Conservation (phyloP, 805 yeast species). For the Monosporozyma servazzii region DNA sequence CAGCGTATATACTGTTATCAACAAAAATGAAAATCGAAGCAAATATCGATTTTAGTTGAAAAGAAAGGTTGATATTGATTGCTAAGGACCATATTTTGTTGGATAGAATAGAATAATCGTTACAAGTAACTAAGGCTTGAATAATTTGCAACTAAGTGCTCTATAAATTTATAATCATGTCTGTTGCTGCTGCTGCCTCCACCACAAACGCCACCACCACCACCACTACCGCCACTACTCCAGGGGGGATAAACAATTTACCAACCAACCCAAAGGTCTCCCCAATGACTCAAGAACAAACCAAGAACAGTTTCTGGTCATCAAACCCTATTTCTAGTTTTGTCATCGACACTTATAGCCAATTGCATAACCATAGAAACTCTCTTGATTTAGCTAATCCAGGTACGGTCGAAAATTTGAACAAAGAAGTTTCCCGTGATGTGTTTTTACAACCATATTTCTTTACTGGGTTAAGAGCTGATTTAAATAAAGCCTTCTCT, state of each 20-base stretch:
- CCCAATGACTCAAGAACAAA: conserved; percentile 42
- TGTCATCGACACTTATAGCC: conserved; percentile 64
- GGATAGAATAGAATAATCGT: too few relatives aligned
- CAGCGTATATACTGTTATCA: too few relatives aligned
- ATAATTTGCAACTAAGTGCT: too few relatives aligned
- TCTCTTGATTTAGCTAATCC: conserved; percentile 82
- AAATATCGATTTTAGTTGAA: too few relatives aligned
- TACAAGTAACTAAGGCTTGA: too few relatives aligned
- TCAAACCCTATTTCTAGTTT: conserved; percentile 76
- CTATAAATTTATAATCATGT: background rate
- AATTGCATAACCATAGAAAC: conserved; percentile 67
- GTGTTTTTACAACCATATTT: conserved; percentile 83
- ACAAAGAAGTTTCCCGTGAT: conserved; percentile 89
- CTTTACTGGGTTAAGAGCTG: conserved; percentile 95
- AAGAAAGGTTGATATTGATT: too few relatives aligned
- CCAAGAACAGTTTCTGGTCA: conserved; percentile 54
- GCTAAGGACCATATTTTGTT: too few relatives aligned
- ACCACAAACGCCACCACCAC: conserved; percentile 1
- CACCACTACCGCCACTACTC: background rate
- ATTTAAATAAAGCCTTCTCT: conserved; percentile 82
- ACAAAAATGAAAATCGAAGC: too few relatives aligned
- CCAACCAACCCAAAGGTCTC: conserved; percentile 53
- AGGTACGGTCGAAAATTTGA: conserved; percentile 87
- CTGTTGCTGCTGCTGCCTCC: background rate
- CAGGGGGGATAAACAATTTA: conserved; percentile 38